These are phyloP conservation scores for Luffa acutangula DNA, from an alignment of 306 rosid genomes.

Conservation along the genomic window DNA sequence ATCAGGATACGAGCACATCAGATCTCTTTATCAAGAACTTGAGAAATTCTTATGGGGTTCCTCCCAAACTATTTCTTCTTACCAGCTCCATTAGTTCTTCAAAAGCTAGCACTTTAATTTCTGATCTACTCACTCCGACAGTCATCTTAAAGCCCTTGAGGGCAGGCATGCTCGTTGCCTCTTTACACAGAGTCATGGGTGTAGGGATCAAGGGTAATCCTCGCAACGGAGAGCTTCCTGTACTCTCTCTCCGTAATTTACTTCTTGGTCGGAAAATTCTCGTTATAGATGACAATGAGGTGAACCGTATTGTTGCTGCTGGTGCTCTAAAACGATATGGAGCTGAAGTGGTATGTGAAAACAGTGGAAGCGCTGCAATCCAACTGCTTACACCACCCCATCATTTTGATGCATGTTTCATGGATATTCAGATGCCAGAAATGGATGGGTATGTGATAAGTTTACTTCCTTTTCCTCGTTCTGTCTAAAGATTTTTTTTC, in stretches of 20 bases:
- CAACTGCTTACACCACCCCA: constrained; percentile 67
- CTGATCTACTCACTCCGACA: constrained; percentile 27
- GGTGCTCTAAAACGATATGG: constrained; percentile 87
- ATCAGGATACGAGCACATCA: constrained; percentile 36
- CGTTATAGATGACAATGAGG: constrained; percentile 77
- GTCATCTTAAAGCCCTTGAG: constrained; percentile 74
- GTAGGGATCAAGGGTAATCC: constrained; percentile 48
- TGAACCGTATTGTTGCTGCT: constrained; percentile 87
- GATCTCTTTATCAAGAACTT: constrained; percentile 32
- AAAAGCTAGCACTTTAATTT: constrained; percentile 21
- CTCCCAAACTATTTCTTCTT: constrained; percentile 66
- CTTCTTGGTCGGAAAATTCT: constrained; percentile 76
- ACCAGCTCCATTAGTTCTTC: constrained; percentile 45
- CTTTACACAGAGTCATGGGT: constrained; percentile 70
- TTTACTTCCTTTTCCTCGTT: not conserved
- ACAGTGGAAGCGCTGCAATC: constrained; percentile 68
- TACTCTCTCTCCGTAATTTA: constrained; percentile 56
- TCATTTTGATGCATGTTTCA: constrained; percentile 82
- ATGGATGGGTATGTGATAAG: constrained; percentile 77
- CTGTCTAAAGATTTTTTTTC: not conserved
- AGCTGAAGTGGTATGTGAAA: constrained; percentile 76
- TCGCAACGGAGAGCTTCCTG: constrained; percentile 63
- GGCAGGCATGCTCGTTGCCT: constrained; percentile 90
- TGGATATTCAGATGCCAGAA: constrained; percentile 98
- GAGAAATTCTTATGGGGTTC: constrained; percentile 26